phyloP scores from a whole-genome alignment of 2,329 filamentous ascomycete genomes.

The Clonostachys rhizophaga region DNA sequence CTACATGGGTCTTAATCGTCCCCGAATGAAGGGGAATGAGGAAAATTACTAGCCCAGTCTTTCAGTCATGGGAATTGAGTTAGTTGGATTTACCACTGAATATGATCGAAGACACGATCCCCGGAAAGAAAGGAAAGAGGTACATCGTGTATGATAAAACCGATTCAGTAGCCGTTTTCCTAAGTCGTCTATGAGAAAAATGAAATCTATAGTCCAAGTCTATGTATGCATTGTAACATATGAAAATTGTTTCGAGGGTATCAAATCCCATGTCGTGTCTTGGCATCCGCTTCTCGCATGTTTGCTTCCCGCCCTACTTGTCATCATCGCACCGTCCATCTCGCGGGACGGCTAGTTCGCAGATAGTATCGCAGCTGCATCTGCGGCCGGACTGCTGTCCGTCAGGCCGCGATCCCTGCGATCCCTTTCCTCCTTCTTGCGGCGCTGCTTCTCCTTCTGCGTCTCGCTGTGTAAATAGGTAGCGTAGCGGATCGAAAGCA shows the following conservation, averaged over 20 bases:
- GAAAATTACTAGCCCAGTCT: too few species aligned
- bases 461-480: constrained; percentile 49
- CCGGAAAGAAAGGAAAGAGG: background rate
- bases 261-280: too few species aligned
- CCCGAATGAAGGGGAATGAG: too few species aligned
- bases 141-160: background rate
- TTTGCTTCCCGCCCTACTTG: too few species aligned
- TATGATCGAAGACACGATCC: background rate
- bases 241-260: too few species aligned
- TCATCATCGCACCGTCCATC: background rate
- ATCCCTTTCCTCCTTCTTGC: constrained; percentile 34
- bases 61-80: too few species aligned
- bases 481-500: constrained; percentile 55
- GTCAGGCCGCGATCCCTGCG: constrained; percentile 37
- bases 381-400: constrained; percentile 39
- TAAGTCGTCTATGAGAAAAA: too few species aligned
- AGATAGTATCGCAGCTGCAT: constrained; percentile 52
- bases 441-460: constrained; percentile 38
- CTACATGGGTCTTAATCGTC: too few species aligned
- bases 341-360: constrained; percentile 36
- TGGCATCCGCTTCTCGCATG: too few species aligned
- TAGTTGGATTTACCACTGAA: background rate
- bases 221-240: too few species aligned
- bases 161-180: too few species aligned
- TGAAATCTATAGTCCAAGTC: too few species aligned